phyloP scores from a whole-genome alignment of 768 basidiomycete species.

The Boletus fagicola region DNA sequence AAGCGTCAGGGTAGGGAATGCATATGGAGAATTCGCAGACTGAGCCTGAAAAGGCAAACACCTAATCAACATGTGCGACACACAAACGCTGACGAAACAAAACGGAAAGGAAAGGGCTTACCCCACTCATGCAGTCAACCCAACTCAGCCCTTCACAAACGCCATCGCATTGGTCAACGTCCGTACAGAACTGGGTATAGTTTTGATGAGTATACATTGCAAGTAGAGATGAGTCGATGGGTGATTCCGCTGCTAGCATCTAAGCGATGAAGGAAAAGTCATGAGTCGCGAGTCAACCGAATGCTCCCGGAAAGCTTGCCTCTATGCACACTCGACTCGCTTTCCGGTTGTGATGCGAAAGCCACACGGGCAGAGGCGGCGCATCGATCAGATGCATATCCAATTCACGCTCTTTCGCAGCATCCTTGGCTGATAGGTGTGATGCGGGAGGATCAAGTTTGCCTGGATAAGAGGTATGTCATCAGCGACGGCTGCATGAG shows the following conservation, averaged over 20 bases:
- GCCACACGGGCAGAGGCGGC: conserved; percentile 54
- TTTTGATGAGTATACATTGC: conserved; percentile 94
- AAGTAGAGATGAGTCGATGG: conserved; percentile 88
- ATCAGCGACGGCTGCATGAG: neutral
- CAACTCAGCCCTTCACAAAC: conserved; percentile 76
- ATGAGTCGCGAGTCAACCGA: neutral
- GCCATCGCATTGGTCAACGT: conserved; percentile 69
- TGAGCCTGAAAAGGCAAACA: conserved; percentile 46
- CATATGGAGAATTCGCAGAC: conserved; percentile 65
- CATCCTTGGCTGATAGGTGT: conserved; percentile 60
- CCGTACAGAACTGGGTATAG: conserved; percentile 78
- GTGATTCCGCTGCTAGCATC: conserved; percentile 78
- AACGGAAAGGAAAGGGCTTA: conserved; percentile 30
- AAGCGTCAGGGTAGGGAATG: conserved; percentile 81
- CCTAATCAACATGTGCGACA: neutral
- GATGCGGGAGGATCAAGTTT: conserved; percentile 66
- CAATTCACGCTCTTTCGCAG: conserved; percentile 55
- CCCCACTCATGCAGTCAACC: conserved; percentile 65
- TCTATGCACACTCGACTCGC: conserved; percentile 77
- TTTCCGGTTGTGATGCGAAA: conserved; percentile 58
- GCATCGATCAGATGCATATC: conserved; percentile 57
- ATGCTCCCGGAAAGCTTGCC: conserved; percentile 39
- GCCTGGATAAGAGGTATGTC: conserved; percentile 42
- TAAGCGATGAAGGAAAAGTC: conserved; percentile 26
- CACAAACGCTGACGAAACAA: neutral